Percentiles rank a stretch among this genome's conserved stretches.
Conservation (phyloP, 83 land plant species). For the Thuja plicata region DNA sequence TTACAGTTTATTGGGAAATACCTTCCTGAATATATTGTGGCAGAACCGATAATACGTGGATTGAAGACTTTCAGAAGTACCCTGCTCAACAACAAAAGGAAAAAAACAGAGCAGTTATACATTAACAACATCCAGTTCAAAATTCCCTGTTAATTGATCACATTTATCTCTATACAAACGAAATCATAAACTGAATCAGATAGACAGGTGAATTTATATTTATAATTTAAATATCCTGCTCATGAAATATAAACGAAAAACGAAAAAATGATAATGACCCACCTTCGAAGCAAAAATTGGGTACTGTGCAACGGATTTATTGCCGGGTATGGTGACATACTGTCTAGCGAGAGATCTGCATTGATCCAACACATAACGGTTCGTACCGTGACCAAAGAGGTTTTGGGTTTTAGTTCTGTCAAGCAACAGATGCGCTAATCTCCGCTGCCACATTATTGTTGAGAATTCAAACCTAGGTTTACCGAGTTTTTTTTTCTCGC, state of each 20-base stretch:
- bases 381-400: not conserved
- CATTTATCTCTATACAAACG: not conserved
- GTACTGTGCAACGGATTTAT: not conserved
- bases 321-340: not conserved
- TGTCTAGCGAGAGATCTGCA: not conserved
- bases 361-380: not conserved
- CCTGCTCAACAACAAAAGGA: not conserved
- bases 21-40: not conserved
- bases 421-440: not conserved
- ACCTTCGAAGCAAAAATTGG: not conserved
- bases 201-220: not conserved
- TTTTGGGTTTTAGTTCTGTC: constrained; percentile 1
- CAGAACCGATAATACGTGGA: constrained; percentile 8
- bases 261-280: not conserved
- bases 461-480: not conserved
- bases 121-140: not conserved
- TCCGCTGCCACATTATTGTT: constrained; percentile 3
- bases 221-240: not conserved
- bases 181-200: not conserved
- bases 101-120: not conserved
- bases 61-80: not conserved
- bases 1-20: not conserved
- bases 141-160: not conserved
- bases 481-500: not conserved
- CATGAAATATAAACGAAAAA: not conserved